Base-by-base conservation (phyloP, 225 moss, liverwort and hornwort genomes). In the Sphagnum tenellum region DNA sequence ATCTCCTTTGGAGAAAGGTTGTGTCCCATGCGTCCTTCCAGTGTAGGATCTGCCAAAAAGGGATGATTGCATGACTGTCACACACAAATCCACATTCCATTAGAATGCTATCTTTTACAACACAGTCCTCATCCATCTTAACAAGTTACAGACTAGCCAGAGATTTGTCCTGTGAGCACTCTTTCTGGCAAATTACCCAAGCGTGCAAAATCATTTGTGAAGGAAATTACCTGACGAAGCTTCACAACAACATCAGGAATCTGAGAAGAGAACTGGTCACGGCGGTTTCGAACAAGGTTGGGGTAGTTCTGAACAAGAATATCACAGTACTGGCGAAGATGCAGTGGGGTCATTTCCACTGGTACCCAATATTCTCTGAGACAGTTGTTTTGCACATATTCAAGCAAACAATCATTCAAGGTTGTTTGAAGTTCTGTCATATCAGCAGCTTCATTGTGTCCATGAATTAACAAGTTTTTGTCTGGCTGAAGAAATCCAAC, bases 11-110 rank as follows among this genome's bases (percentile, higher is more conserved):
- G 64, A 29, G 29, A 29, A n/a, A 76, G 76, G 12, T 61, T 69
- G 45, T 73, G 49, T 57, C 80, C 75, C 61, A 69, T 69, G 50
- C 77, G 68, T 73, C 70, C 68, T 59, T 78, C 77, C 45, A 81
- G 70, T 9, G 61, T 29, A 47, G 75, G 78, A 60, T 80, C 77
- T 57, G 73, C 77, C 69, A 84, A 73, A 57, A 84, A 80, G 50
- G 84, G 84, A 65, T 84, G 84, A 66, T 84, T 84, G 64, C 84
- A 84, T 49, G 80, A 80, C 84, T 84, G 80, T n/a, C 52, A 29
- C 29, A 29, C 29, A 29, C 29, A 29, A 29, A 29, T 29, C 29
- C 29, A 29, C 29, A 29, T 29, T 29, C 29, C 29, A 29, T 29
- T 29, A 29, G 29, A 29, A 29, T 29, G 29, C 29, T 29, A 29